Conservation (phyloP, 345 rosid genomes). For the Salix arbutifolia region DNA sequence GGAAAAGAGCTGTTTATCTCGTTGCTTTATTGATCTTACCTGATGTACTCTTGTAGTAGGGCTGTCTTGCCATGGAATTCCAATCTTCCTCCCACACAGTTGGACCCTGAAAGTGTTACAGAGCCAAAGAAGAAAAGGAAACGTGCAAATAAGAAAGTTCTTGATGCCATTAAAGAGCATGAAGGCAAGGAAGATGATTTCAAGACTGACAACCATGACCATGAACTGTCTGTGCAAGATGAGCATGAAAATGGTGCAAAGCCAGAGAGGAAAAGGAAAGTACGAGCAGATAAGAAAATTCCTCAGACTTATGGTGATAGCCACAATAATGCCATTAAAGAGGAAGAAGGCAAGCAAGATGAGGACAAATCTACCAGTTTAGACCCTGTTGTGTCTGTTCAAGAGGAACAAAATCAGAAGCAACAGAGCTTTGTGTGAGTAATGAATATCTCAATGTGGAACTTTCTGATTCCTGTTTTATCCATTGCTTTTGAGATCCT, state of each 20-base stretch:
- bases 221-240: background rate
- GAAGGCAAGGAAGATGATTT: background rate
- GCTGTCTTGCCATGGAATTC: constrained; percentile 3
- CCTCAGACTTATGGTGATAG: background rate
- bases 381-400: background rate
- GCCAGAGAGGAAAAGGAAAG: constrained; percentile 19
- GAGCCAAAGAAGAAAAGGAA: background rate
- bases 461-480: background rate
- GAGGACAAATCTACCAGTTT: constrained; percentile 3
- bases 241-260: constrained; percentile 6
- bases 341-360: background rate
- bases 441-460: background rate
- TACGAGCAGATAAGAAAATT: background rate
- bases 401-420: constrained; percentile 26
- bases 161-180: background rate
- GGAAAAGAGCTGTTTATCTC: background rate
- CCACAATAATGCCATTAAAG: background rate
- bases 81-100: background rate
- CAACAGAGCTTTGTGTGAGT: constrained; percentile 18
- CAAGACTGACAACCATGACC: background rate
- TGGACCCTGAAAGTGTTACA: background rate
- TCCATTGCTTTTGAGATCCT: background rate
- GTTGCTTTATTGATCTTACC: background rate
- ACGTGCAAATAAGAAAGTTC: background rate
- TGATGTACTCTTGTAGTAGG: background rate